Evolutionary conservation across 1,284 basidiomycete species (phyloP), one percentile per base, ranked within the genome.

Genomic region (Cutaneotrichosporon sp.): DNA sequence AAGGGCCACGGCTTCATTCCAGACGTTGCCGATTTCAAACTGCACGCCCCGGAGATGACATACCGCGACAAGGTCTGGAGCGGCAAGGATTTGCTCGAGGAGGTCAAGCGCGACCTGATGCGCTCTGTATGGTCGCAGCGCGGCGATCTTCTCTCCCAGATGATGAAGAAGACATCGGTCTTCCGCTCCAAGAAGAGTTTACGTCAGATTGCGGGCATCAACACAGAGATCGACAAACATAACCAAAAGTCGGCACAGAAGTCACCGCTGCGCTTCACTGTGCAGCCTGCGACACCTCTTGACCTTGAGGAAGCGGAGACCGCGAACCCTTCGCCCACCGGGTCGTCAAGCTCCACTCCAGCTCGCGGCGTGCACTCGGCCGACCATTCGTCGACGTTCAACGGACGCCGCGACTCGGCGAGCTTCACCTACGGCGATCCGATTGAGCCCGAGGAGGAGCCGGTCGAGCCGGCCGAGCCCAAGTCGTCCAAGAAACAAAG

Each of bases 21-120:
- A 5, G 59, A 60, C 12, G 65, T 80, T 30, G 79, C 77, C 61
- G 79, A 81, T 56, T 74, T 82, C 52, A 77, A 77, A 33, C 77
- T 80, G 67, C 69, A 73, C 42, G 76, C 77, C 13, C 80, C 80
- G 4, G 66, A 68, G 13, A 71, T 96, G 45, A 84, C 87, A 64
- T 93, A 90, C 72, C 81, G 83, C 59, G 90, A 93, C 69, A 85
- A 89, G 71, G 91, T 90, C 0, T 90, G 84, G 83, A 74, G 88
- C 80, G 89, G 89, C 61, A 85, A 89, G 68, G 88, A 91, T 56
- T 67, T 92, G 33, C 84, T 90, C 15, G 83, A 88, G 61, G 84
- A 83, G 46, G 86, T 90, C 46, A 88, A 86, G 70, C 84, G 85
- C 65, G 74, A 76, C 54, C 66, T 73, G 52, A 65, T 69, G 26